phyloP scores from a whole-genome alignment of 345 rosid genomes.

The Aegle marmelos region DNA sequence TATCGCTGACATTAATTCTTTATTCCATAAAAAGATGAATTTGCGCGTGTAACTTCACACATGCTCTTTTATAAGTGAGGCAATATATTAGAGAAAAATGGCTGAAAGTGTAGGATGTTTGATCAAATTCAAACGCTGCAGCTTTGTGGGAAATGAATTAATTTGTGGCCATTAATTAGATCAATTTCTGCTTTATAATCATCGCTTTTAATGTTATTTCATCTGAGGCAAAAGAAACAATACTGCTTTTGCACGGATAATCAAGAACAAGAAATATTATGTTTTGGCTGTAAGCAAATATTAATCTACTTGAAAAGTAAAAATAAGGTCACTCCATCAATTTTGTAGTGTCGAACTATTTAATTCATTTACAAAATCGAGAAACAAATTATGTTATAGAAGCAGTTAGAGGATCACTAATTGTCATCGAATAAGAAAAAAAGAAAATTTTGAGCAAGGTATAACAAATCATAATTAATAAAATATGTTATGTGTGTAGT shows the following conservation, averaged over 20 bases:
- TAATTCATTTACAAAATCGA: not conserved
- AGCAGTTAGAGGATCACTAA: not conserved
- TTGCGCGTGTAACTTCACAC: not conserved
- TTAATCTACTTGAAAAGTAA: no score
- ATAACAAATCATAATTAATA: no score
- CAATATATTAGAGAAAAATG: not conserved
- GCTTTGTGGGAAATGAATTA: not conserved
- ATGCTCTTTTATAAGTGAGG: not conserved
- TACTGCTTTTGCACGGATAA: no score
- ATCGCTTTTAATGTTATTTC: no score
- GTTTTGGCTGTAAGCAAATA: no score
- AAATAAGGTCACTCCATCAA: not conserved
- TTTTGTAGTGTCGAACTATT: not conserved
- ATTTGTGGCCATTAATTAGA: not conserved
- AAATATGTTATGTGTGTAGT: not conserved
- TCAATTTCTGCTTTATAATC: no score
- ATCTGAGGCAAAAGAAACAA: no score
- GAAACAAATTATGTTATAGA: not conserved
- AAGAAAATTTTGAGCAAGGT: no score
- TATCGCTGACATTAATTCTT: not conserved
- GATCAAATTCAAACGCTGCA: not conserved
- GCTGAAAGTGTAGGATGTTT: not conserved
- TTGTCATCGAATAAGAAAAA: not conserved
- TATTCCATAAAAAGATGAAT: not conserved
- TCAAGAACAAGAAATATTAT: no score